Conservation (phyloP, 2,329 filamentous ascomycete genomes). For the Aspergillus carbonarius region DNA sequence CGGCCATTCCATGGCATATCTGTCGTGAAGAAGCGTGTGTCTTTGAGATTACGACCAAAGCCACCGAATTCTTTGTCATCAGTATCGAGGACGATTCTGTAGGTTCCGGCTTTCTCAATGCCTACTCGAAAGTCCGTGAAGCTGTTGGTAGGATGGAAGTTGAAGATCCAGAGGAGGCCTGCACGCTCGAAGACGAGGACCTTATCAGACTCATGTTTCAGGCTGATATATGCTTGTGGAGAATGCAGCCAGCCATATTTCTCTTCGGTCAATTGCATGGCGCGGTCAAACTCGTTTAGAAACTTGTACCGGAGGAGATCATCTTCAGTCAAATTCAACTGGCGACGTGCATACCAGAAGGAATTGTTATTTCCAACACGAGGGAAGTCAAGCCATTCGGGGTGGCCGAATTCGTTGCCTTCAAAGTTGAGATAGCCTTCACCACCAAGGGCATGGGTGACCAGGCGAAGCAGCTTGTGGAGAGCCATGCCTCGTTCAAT, state of each 20-base stretch:
- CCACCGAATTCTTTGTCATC: conserved; percentile 79
- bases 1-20: conserved; percentile 86
- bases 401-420: conserved; percentile 97
- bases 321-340: conserved; percentile 91
- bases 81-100: conserved; percentile 79
- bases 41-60: conserved; percentile 71
- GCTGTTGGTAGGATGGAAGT: conserved; percentile 83
- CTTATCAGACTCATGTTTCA: conserved; percentile 94
- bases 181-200: conserved; percentile 93
- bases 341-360: conserved; percentile 90
- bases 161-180: conserved; percentile 90
- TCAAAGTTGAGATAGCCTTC: conserved; percentile 99
- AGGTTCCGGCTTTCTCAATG: conserved; percentile 79
- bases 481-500: conserved; percentile 89
- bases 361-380: conserved; percentile 89
- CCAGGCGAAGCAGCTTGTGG: conserved; percentile 95
- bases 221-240: conserved; percentile 82
- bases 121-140: conserved; percentile 93
- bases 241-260: conserved; percentile 90
- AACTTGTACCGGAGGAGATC: conserved; percentile 80
- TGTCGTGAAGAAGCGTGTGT: conserved; percentile 89
- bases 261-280: conserved; percentile 84
- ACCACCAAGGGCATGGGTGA: conserved; percentile 87
- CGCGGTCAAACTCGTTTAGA: conserved; percentile 88
- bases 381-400: conserved; percentile 98